These are phyloP conservation scores for Scutellaria galericulata DNA, from an alignment of 257 asterid species.

Conservation along the genomic window DNA sequence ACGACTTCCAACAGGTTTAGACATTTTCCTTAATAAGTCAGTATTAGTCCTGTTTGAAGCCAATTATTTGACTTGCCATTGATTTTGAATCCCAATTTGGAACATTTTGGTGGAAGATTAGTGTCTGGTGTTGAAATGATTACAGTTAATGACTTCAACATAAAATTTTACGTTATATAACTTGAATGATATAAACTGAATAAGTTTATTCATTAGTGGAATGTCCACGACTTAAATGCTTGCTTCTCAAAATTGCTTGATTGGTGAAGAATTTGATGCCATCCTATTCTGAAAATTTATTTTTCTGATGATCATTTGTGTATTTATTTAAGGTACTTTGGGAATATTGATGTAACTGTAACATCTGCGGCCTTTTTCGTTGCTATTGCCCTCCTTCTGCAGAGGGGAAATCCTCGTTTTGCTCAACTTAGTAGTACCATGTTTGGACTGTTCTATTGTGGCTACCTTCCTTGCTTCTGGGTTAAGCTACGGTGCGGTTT, in stretches of 20 bases:
- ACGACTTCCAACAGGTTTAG: constrained; percentile 4
- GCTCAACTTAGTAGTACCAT: constrained; percentile 92
- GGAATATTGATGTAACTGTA: constrained; percentile 89
- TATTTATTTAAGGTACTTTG: constrained; percentile 64
- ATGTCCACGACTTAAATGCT: not conserved
- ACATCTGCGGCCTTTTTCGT: constrained; percentile 93
- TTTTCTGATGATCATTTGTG: constrained; percentile 32
- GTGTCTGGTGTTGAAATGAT: constrained; percentile 9
- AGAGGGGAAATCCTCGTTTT: constrained; percentile 92
- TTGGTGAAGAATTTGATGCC: constrained; percentile 10
- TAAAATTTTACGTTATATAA: too few relatives aligned
- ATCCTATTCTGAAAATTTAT: constrained; percentile 14
- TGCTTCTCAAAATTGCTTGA: constrained; percentile 9
- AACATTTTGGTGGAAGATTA: constrained; percentile 10
- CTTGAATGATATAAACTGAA: not conserved
- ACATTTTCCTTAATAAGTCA: not conserved
- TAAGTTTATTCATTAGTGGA: not conserved
- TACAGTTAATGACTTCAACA: constrained; percentile 2
- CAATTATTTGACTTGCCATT: constrained; percentile 9
- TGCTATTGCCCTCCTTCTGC: constrained; percentile 74
- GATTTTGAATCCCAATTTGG: constrained; percentile 1
- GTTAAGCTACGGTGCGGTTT: constrained; percentile 89
- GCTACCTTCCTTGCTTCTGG: constrained; percentile 99
- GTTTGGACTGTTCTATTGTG: constrained; percentile 96
- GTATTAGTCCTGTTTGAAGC: constrained; percentile 1